Evolutionary conservation across 805 yeast species (phyloP).

Genomic region (Metschnikowia baotianmanensis): DNA sequence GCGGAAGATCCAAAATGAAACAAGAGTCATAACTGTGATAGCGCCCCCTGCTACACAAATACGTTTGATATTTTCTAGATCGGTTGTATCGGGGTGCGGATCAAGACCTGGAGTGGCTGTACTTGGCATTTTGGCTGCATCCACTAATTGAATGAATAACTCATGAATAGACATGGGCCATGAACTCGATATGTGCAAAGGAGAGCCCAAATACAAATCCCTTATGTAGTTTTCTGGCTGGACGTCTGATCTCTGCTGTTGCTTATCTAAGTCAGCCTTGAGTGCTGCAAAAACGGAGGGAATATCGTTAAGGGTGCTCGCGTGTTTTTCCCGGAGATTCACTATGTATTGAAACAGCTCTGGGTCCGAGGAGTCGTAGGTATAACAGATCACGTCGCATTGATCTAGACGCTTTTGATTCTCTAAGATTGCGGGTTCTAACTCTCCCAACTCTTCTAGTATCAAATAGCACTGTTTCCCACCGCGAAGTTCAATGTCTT

Average conservation of each 20-base stretch:
- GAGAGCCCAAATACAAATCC: constrained; percentile 65
- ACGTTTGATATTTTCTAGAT: constrained; percentile 50
- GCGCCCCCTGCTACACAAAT: constrained; percentile 67
- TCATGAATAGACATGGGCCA: constrained; percentile 90
- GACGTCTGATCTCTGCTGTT: constrained; percentile 80
- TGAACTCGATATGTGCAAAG: constrained; percentile 83
- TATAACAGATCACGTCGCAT: constrained; percentile 87
- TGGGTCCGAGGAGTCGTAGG: constrained; percentile 95
- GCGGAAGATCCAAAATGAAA: constrained; percentile 64
- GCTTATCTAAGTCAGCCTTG: constrained; percentile 94
- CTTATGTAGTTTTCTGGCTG: constrained; percentile 89
- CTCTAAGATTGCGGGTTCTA: constrained; percentile 77
- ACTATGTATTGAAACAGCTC: constrained; percentile 85
- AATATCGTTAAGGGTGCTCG: constrained; percentile 54
- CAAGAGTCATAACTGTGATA: constrained; percentile 59
- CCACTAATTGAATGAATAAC: constrained; percentile 80
- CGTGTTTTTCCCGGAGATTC: constrained; percentile 60
- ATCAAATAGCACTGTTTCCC: constrained; percentile 94
- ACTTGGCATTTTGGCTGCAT: constrained; percentile 80
- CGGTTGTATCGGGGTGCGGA: constrained; percentile 59
- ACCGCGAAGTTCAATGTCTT: constrained; percentile 88
- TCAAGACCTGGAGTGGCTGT: constrained; percentile 69
- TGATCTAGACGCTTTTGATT: constrained; percentile 67
- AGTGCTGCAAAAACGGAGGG: constrained; percentile 89
- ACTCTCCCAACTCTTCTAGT: constrained; percentile 84